Conservation (phyloP, 495 filamentous ascomycete species). For the Tuber umbilicatum region DNA sequence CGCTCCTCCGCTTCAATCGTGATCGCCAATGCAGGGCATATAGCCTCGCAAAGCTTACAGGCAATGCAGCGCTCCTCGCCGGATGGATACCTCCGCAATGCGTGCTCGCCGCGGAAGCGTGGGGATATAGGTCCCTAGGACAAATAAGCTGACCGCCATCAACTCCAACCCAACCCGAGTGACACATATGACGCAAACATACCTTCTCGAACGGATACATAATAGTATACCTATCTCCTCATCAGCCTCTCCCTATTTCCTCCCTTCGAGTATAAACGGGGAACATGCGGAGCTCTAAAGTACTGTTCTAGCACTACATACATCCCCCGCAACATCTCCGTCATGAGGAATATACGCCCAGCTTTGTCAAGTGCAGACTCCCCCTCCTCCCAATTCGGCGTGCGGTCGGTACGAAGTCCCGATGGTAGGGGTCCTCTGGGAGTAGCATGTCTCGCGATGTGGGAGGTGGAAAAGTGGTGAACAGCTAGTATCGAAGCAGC, state of each 20-base stretch:
- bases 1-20: constrained; percentile 98
- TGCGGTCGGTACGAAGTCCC: constrained; percentile 25
- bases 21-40: constrained; percentile 91
- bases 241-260: constrained; percentile 2
- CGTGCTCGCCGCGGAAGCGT: constrained; percentile 95
- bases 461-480: constrained; percentile 22
- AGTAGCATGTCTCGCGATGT: constrained; percentile 15
- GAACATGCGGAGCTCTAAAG: constrained; percentile 89
- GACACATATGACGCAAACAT: constrained; percentile 15
- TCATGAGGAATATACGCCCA: constrained; percentile 85
- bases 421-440: constrained; percentile 13
- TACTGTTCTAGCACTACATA: constrained; percentile 96
- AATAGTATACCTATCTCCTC: constrained; percentile 72
- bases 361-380: constrained; percentile 74
- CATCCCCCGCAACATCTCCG: constrained; percentile 95
- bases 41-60: constrained; percentile 96
- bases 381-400: constrained; percentile 54
- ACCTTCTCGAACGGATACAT: constrained; percentile 97
- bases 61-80: constrained; percentile 98
- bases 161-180: neutral
- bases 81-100: constrained; percentile 86
- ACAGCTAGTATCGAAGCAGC: neutral
- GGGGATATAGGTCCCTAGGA: constrained; percentile 83
- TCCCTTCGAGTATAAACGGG: constrained; percentile 4
- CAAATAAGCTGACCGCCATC: constrained; percentile 16